Base-by-base conservation (phyloP, 805 yeast genomes). In the Schwanniomyces polymorphus region DNA sequence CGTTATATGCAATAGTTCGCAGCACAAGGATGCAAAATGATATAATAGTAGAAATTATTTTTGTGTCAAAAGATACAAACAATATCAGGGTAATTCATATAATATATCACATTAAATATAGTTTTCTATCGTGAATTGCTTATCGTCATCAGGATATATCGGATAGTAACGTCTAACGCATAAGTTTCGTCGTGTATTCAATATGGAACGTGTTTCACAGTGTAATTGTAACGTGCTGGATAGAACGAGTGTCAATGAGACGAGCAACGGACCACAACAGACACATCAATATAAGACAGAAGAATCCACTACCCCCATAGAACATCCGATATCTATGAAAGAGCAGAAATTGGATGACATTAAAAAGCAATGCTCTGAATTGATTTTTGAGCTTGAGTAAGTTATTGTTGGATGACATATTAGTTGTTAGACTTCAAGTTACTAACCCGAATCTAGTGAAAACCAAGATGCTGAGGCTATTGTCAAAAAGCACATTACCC, bases 401-500 rank as follows among this genome's bases (percentile, higher is more conserved):
- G 56, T 52, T 45, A 23, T 23, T 16, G 7, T 38, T 14, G 21
- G 7, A 14, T 31, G 38, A n/a, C 12, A 17, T 35, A 25, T 17
- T n/a, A 39, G 27, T 5, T 14, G 35, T 6, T 34, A 27, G 7
- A 33, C 35, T 9, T 3, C 3, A 21, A 21, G 17, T 31, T 48
- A 48, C 46, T 46, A 48, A 48, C 52, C 5, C 5, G 16, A 18
- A 27, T 26, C 11, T 27, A 52, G 55, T 25, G 50, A 59, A 8
- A 55, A 58, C n/a, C 61, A 63, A 23, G 69, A 73, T 45, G 78
- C 84, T 1, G 76, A 73, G 35, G 63, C 57, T 1, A 67, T 83
- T 1, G 76, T 79, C n/a, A 68, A 72, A 37, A 56, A 60, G 25
- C 89, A 86, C 52, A 81, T 85, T 21, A 57, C 61, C 25, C 70